Conservation (phyloP, 116 monocot genomes). For the Phalaenopsis hybrid region DNA sequence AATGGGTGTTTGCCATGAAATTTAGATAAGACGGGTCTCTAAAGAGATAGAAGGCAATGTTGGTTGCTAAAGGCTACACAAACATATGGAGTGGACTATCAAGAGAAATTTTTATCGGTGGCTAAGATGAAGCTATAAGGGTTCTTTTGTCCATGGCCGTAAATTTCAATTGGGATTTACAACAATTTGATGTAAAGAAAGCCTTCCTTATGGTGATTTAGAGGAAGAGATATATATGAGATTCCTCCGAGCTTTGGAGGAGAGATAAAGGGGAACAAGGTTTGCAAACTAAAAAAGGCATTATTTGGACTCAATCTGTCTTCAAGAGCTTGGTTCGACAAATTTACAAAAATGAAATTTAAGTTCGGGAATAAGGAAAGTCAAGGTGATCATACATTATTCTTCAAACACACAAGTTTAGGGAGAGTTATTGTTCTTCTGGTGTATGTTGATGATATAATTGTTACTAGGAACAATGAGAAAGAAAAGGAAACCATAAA, state of each 20-base stretch:
- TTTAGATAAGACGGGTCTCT: background rate
- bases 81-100: background rate
- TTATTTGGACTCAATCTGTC: background rate
- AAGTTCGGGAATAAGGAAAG: background rate
- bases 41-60: background rate
- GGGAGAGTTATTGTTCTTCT: no score
- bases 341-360: background rate
- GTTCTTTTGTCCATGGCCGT: background rate
- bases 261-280: background rate
- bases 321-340: background rate
- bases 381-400: background rate
- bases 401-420: background rate
- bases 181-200: background rate
- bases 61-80: background rate
- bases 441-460: no score
- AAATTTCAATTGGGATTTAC: no score
- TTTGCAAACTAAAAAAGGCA: background rate
- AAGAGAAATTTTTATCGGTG: background rate
- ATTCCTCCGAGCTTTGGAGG: background rate
- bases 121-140: background rate
- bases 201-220: background rate
- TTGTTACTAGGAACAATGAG: background rate
- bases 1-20: background rate
- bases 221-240: background rate
- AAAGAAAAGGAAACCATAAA: background rate